Evolutionary conservation across 352 stramenopile genomes (phyloP).

Genomic region (Pythium plurisporium): DNA sequence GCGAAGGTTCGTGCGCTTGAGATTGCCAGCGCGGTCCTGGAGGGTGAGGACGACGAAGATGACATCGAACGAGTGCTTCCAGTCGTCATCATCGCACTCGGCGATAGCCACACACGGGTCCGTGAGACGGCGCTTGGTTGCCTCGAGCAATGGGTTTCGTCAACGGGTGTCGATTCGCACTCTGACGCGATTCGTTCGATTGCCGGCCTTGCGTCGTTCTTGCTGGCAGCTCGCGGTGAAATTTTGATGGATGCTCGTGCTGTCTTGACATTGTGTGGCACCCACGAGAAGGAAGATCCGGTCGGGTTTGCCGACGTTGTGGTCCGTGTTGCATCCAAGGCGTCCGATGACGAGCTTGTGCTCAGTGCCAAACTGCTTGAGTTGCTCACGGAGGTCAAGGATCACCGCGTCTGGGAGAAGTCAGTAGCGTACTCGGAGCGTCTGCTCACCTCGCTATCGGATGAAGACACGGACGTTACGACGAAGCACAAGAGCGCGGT

Average conservation of each 20-base stretch:
- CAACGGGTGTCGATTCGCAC: neutral
- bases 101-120: constrained; percentile 38
- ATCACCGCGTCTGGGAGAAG: constrained; percentile 54
- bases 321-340: constrained; percentile 31
- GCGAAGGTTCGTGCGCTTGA: constrained; percentile 60
- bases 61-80: constrained; percentile 52
- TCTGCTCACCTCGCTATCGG: constrained; percentile 14
- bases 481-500: constrained; percentile 23
- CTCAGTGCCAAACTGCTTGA: constrained; percentile 58
- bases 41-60: constrained; percentile 40
- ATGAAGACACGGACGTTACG: constrained; percentile 2
- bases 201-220: constrained; percentile 30
- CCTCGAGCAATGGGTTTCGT: constrained; percentile 49
- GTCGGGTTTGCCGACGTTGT: constrained; percentile 13
- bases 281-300: constrained; percentile 26
- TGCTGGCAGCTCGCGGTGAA: constrained; percentile 65
- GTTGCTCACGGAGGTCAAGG: constrained; percentile 51
- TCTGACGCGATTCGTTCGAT: constrained; percentile 31
- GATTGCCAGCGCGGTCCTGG: constrained; percentile 60
- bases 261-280: constrained; percentile 45
- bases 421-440: constrained; percentile 55
- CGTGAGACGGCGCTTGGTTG: constrained; percentile 56
- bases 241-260: constrained; percentile 72
- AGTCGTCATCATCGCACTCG: constrained; percentile 62
- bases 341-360: constrained; percentile 34